phyloP scores from a whole-genome alignment of 2,329 filamentous ascomycete species.

The Stachybotrys echinatus region DNA sequence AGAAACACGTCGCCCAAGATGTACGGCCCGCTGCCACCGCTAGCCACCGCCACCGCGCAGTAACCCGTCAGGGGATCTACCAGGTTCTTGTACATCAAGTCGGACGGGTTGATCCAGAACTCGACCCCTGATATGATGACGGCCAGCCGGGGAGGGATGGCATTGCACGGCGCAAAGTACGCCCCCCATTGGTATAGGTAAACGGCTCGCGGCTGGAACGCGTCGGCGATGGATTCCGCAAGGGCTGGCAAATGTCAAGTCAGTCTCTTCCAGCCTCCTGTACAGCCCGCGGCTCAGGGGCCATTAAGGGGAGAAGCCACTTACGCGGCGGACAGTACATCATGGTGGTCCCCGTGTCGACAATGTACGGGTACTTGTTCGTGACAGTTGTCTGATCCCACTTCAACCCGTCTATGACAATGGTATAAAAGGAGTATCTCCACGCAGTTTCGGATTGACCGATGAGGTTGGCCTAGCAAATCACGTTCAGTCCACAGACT shows the following conservation, averaged over 20 bases:
- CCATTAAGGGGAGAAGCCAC: conserved; percentile 10
- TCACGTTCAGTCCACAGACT: background rate
- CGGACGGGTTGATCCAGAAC: conserved; percentile 42
- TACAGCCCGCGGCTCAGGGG: too few relatives aligned
- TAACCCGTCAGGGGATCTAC: conserved; percentile 38
- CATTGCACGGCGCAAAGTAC: conserved; percentile 45
- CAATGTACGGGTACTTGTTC: conserved; percentile 41
- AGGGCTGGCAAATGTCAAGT: conserved; percentile 26
- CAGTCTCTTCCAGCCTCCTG: background rate
- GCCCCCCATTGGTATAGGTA: conserved; percentile 41
- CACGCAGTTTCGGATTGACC: conserved; percentile 30
- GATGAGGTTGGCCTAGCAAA: conserved; percentile 36
- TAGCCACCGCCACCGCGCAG: conserved; percentile 42
- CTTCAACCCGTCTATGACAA: conserved; percentile 42
- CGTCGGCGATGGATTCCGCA: conserved; percentile 39
- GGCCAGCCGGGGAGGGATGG: conserved; percentile 38
- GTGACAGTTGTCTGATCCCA: conserved; percentile 36
- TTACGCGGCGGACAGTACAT: conserved; percentile 44
- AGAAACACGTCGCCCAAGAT: conserved; percentile 46
- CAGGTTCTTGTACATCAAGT: conserved; percentile 40
- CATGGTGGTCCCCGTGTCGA: conserved; percentile 48
- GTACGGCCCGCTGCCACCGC: conserved; percentile 38
- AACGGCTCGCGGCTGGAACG: conserved; percentile 40
- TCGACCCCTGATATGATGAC: conserved; percentile 35
- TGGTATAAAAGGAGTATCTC: conserved; percentile 48